Conservation (phyloP, 495 filamentous ascomycete genomes). For the Glonium stellatum region DNA sequence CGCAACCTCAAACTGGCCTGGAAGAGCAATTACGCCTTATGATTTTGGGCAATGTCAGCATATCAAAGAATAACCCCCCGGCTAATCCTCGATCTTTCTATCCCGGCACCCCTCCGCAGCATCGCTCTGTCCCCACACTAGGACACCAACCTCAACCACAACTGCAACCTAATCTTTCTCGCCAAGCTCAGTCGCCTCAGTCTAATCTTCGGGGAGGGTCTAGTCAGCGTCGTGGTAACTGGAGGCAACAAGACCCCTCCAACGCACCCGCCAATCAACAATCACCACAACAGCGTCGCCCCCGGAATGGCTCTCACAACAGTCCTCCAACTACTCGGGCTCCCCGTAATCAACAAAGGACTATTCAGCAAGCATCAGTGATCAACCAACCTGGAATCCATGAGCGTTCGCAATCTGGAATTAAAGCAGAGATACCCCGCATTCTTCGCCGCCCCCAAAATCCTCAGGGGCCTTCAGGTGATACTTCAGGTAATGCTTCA, state of each 20-base stretch:
- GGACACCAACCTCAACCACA: not conserved
- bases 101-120: constrained; percentile 12
- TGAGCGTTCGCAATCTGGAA: not conserved
- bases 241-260: not conserved
- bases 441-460: constrained; percentile 18
- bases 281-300: not conserved
- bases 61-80: not conserved
- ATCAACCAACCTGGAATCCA: not conserved
- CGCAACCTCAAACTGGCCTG: constrained; percentile 18
- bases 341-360: not conserved
- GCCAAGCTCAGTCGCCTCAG: not conserved
- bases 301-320: not conserved
- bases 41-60: constrained; percentile 39
- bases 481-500: not conserved
- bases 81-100: not conserved
- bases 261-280: not conserved
- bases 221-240: not conserved
- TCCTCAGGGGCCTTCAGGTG: not conserved
- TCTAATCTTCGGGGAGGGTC: not conserved
- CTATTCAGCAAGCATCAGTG: not conserved
- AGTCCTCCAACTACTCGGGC: not conserved
- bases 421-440: constrained; percentile 6
- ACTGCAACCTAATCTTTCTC: not conserved
- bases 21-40: constrained; percentile 41
- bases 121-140: not conserved